Percentiles rank a stretch among this genome's conserved stretches.
phyloP scores from a whole-genome alignment of 2,329 filamentous ascomycete species.

The Fusarium decemcellulare region DNA sequence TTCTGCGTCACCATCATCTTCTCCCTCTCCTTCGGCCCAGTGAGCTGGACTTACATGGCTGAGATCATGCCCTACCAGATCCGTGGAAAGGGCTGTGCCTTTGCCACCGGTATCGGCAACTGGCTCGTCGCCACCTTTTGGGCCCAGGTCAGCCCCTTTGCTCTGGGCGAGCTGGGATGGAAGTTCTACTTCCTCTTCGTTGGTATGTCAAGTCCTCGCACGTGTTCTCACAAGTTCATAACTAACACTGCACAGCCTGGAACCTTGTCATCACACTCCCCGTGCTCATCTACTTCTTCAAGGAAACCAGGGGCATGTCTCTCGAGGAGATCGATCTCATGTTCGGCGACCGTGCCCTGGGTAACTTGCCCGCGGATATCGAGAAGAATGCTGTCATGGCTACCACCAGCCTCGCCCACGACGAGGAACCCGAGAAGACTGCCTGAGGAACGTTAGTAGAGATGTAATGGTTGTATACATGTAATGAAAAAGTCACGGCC shows the following conservation, averaged over 20 bases:
- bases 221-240: conserved; percentile 49
- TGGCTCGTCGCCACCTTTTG: conserved; percentile 60
- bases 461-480: background rate
- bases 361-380: conserved; percentile 43
- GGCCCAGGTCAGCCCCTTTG: conserved; percentile 70
- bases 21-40: conserved; percentile 66
- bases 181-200: conserved; percentile 56
- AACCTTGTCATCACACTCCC: conserved; percentile 54
- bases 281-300: conserved; percentile 64
- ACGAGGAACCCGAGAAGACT: conserved; percentile 18
- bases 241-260: conserved; percentile 49
- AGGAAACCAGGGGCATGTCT: conserved; percentile 63
- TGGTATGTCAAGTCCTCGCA: conserved; percentile 21
- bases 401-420: conserved; percentile 26
- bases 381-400: conserved; percentile 39
- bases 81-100: conserved; percentile 53
- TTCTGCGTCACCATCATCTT: conserved; percentile 68
- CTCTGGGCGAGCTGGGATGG: conserved; percentile 55
- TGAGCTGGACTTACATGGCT: conserved; percentile 71
- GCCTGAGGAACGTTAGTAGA: background rate
- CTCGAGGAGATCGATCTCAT: conserved; percentile 70
- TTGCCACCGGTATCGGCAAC: conserved; percentile 46
- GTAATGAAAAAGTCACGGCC: background rate
- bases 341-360: conserved; percentile 59
- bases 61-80: conserved; percentile 76